Base-by-base conservation (phyloP, 2,329 filamentous ascomycete genomes). In the Thelonectria discophora region DNA sequence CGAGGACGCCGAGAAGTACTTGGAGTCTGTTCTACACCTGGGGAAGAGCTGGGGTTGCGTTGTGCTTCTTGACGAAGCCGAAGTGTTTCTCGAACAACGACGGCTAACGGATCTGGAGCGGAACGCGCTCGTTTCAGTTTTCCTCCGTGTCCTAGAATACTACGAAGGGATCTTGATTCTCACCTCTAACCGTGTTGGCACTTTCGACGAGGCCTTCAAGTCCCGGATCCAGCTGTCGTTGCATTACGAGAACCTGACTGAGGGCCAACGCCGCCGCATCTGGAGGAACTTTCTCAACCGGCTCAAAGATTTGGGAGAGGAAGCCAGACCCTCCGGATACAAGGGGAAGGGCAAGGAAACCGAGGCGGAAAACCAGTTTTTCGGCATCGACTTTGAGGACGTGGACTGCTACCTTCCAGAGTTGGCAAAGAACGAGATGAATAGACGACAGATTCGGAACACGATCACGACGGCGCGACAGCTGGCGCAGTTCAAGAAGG, bases 381-480 rank as follows among this genome's bases (percentile, higher is more conserved):
- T 15, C 7, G 34, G 32, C 4, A 53, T 62, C 15, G 17, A 54
- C 10, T 34, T 46, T 11, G 32, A 43, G 5, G 54, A 50, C 7
- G 11, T 62, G 11, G 45, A 50, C 6, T 21, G 20, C 18, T 48
- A 61, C 5, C 10, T 62, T 4, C 10, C 53, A 3, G 72, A 79
- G 42, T 64, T 82, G 13, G 73, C 76, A 1, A 52, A 61, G 5
- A 65, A 76, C 21, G 65, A 75, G 15, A 69, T 81, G 63, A 81
- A 81, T 46, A 79, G 79, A 2, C 67, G 78, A 3, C 75, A 81
- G 68, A 81, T 82, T 18, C 74, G 79, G 21, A 81, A 81, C 54
- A 63, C 65, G 0, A 67, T 76, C 8, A 70, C 69, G 1, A 73
- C 71, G 1, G 69, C 72, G 1, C 67, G 74, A n/a, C 73, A 73